Percentiles rank a stretch among this genome's conserved stretches.
These are phyloP conservation scores for Hygrocybe punicea DNA, from an alignment of 768 basidiomycete species.

Conservation along the genomic window DNA sequence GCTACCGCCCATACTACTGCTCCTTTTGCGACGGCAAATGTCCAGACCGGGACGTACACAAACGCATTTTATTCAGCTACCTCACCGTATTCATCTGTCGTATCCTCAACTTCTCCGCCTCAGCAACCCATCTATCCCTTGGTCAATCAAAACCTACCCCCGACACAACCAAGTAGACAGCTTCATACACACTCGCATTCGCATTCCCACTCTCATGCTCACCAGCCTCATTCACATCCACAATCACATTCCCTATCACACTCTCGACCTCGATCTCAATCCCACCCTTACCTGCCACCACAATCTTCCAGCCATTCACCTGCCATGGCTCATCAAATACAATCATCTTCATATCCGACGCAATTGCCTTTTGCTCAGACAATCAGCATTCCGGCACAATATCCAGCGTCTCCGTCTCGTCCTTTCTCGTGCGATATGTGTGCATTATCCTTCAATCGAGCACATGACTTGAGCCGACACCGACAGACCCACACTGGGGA, in stretches of 20 bases:
- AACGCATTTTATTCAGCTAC: slow-evolving; percentile 14
- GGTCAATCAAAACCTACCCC: slow-evolving; percentile 24
- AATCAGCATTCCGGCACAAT: slow-evolving; percentile 43
- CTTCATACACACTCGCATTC: slow-evolving; percentile 36
- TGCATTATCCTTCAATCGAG: slow-evolving; percentile 78
- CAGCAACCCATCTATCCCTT: slow-evolving; percentile 22
- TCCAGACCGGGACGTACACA: slow-evolving; percentile 2
- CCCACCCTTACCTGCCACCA: slow-evolving; percentile 21
- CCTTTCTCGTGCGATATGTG: slow-evolving; percentile 72
- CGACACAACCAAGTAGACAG: slow-evolving; percentile 28
- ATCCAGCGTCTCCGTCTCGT: slow-evolving; percentile 55
- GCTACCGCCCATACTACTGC: slow-evolving; percentile 10
- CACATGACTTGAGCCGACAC: slow-evolving; percentile 83
- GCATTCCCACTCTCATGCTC: slow-evolving; percentile 35
- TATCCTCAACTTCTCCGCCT: slow-evolving; percentile 2
- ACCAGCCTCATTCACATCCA: slow-evolving; percentile 15
- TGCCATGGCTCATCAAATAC: slow-evolving; percentile 16
- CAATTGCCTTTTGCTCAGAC: slow-evolving; percentile 32
- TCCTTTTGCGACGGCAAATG: slow-evolving; percentile 7
- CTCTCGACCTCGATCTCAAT: slow-evolving; percentile 45
- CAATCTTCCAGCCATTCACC: slow-evolving; percentile 17
- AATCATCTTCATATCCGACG: slow-evolving; percentile 35
- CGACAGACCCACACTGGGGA: slow-evolving; percentile 82
- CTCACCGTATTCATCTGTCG: slow-evolving; percentile 7
- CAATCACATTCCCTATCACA: slow-evolving; percentile 33